phyloP scores from a whole-genome alignment of 169 alveolate genomes.

The Eimeria sp. region DNA sequence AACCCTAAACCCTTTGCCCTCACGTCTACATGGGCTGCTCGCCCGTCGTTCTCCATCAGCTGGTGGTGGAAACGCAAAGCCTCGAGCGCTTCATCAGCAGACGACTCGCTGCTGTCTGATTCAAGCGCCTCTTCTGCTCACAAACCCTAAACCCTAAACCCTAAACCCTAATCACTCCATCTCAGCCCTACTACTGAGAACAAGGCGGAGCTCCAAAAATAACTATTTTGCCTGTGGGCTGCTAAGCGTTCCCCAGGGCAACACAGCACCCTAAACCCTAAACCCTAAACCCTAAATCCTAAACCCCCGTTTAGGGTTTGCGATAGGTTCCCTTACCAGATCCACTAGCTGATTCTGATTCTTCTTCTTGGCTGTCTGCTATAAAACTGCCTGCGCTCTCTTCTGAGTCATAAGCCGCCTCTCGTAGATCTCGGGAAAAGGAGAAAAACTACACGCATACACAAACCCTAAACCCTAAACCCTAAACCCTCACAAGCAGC shows the following conservation, averaged over 20 bases:
- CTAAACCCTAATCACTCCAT: neutral
- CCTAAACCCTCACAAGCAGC: too few species aligned
- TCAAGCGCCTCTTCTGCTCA: constrained; percentile 36
- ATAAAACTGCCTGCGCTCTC: constrained; percentile 30
- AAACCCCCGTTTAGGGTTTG: neutral
- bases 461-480: neutral
- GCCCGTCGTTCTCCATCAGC: neutral
- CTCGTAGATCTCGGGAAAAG: neutral
- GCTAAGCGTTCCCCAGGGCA: neutral
- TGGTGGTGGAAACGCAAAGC: constrained; percentile 39
- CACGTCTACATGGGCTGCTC: neutral
- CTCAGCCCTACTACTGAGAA: too few species aligned
- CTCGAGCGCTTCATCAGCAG: constrained; percentile 14
- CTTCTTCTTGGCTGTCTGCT: neutral
- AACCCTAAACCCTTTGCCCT: neutral
- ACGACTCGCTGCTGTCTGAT: constrained; percentile 6
- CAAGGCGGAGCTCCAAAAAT: too few species aligned
- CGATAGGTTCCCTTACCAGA: neutral
- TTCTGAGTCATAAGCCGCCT: constrained; percentile 29
- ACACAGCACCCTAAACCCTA: neutral
- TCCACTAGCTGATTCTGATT: neutral
- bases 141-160: constrained; percentile 5
- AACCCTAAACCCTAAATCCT: neutral
- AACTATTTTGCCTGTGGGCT: too few species aligned
- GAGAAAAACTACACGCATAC: neutral